These are phyloP conservation scores for Blastocystis sp. DNA, from an alignment of 352 stramenopile species.

Conservation along the genomic window DNA sequence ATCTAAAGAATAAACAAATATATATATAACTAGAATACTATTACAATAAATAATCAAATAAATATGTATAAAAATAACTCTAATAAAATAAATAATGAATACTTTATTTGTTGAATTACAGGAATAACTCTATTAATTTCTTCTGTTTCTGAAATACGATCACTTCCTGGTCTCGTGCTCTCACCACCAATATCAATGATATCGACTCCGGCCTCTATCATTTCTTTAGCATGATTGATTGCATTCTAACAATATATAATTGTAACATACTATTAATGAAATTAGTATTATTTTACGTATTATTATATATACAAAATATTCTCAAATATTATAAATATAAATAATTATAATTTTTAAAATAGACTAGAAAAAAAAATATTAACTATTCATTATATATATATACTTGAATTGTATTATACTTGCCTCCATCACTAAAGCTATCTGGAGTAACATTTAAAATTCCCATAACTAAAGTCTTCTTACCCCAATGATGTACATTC, in stretches of 20 bases:
- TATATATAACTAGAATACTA: no score
- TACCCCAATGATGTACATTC: neutral
- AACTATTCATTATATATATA: neutral
- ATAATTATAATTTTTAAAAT: no score
- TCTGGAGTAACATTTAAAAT: constrained; percentile 96
- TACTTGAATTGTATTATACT: constrained; percentile 46
- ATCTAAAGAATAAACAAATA: no score
- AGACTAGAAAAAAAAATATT: no score
- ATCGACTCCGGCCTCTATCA: constrained; percentile 65
- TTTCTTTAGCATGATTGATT: constrained; percentile 59
- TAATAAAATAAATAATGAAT: neutral
- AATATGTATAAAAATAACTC: no score
- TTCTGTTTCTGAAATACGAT: constrained; percentile 58
- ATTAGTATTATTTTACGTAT: no score
- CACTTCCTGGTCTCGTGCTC: constrained; percentile 82
- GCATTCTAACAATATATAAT: constrained; percentile 44
- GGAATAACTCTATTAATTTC: constrained; percentile 72
- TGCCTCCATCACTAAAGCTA: constrained; percentile 78
- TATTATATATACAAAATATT: no score
- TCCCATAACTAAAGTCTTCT: constrained; percentile 71
- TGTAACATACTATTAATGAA: no score
- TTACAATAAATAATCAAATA: no score
- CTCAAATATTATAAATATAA: no score
- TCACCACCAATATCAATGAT: constrained; percentile 95
- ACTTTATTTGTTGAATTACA: constrained; percentile 67